A percentile compares a stretch with the other conserved stretches of the same genome.
phyloP scores from a whole-genome alignment of 495 filamentous ascomycete species.

The Aspergillus mulundensis region DNA sequence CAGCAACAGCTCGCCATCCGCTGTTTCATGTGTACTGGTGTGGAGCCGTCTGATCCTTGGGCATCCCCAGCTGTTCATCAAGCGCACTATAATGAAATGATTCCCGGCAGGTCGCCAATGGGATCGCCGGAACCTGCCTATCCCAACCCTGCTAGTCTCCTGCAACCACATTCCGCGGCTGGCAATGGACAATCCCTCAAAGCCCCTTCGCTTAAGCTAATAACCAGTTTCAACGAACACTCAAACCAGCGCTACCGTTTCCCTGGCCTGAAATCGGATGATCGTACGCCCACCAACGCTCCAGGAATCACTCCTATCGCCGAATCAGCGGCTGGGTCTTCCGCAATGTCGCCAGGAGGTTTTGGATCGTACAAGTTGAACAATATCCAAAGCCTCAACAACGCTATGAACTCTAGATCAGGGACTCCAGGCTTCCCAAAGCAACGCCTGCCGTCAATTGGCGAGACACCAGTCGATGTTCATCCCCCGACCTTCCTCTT shows the following conservation, averaged over 20 bases:
- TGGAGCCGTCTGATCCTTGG: conserved; percentile 77
- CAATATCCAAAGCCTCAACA: conserved; percentile 51
- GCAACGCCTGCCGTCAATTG: conserved; percentile 76
- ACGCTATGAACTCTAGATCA: conserved; percentile 70
- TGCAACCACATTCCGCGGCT: conserved; percentile 23
- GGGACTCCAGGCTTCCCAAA: conserved; percentile 67
- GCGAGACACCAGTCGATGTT: conserved; percentile 64
- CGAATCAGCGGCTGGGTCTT: conserved; percentile 82
- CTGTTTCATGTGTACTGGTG: conserved; percentile 81
- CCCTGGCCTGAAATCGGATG: conserved; percentile 61
- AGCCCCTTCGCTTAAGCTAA: conserved; percentile 83
- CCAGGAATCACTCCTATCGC: conserved; percentile 85
- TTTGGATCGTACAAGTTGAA: conserved; percentile 65
- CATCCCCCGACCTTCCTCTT: conserved; percentile 46
- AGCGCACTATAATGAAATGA: conserved; percentile 43
- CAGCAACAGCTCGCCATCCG: conserved; percentile 88
- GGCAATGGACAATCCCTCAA: conserved; percentile 53
- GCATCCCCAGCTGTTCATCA: conserved; percentile 74
- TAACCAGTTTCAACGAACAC: conserved; percentile 75
- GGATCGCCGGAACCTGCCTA: conserved; percentile 36
- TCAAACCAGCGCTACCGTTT: conserved; percentile 60
- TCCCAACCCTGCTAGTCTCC: conserved; percentile 23
- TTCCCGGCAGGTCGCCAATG: conserved; percentile 41
- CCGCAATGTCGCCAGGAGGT: conserved; percentile 73
- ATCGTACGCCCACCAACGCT: conserved; percentile 70